Percentiles rank a stretch among this genome's conserved stretches.
phyloP scores from a whole-genome alignment of 257 asterid species.

The Solanum chaucha region DNA sequence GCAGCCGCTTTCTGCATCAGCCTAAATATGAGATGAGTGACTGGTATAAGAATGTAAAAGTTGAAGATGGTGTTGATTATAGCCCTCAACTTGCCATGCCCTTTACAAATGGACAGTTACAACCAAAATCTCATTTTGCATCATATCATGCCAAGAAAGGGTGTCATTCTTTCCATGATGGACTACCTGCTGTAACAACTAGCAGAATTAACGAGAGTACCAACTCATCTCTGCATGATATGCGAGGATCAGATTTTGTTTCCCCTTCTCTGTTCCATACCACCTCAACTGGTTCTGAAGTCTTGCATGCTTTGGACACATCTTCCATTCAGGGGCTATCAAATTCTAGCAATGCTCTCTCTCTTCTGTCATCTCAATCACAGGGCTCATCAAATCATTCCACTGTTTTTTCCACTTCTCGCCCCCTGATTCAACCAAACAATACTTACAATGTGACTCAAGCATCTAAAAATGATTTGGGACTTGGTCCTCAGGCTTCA shows the following conservation, averaged over 20 bases:
- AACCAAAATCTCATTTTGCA: neutral
- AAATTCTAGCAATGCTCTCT: constrained; percentile 33
- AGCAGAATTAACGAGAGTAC: constrained; percentile 5
- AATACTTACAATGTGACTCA: constrained; percentile 3
- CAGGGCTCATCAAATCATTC: constrained; percentile 11
- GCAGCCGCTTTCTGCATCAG: constrained; percentile 4
- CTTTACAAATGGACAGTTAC: neutral
- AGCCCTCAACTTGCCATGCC: constrained; percentile 7
- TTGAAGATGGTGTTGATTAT: constrained; percentile 13
- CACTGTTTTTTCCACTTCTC: constrained; percentile 3
- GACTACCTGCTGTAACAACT: neutral
- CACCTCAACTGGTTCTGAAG: constrained; percentile 11
- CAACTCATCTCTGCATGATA: constrained; percentile 2
- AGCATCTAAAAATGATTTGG: constrained; percentile 14
- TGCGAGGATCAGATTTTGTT: constrained; percentile 6
- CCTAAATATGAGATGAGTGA: constrained; percentile 16
- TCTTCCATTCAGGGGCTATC: constrained; percentile 23
- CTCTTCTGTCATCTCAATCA: constrained; percentile 45
- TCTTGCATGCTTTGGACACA: constrained; percentile 10
- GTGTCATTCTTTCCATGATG: neutral
- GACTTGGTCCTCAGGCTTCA: constrained; percentile 14
- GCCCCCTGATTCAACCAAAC: constrained; percentile 9
- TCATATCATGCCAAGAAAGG: constrained; percentile 6
- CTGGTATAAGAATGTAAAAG: constrained; percentile 15
- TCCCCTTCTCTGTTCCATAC: constrained; percentile 10